These are phyloP conservation scores for Candida tunisiensis DNA, from an alignment of 1,139 yeast species.

Conservation along the genomic window DNA sequence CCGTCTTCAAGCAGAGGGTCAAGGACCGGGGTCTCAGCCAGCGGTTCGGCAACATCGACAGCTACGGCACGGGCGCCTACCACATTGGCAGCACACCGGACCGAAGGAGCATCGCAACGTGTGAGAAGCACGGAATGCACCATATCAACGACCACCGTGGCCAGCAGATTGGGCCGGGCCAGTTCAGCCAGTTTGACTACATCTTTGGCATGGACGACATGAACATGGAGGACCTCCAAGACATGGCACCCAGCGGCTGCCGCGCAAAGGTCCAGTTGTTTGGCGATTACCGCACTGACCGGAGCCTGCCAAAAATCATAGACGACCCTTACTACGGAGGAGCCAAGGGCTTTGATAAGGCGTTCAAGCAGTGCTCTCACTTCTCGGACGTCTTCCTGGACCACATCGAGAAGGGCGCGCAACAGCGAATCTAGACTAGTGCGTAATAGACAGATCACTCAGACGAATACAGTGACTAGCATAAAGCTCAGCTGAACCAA, in stretches of 20 bases:
- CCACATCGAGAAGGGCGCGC: slow-evolving; percentile 3
- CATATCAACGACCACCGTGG: slow-evolving; percentile 61
- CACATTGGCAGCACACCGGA: slow-evolving; percentile 79
- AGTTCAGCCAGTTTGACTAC: slow-evolving; percentile 63
- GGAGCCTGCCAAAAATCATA: slow-evolving; percentile 36
- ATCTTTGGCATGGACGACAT: slow-evolving; percentile 67
- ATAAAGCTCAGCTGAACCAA: no score
- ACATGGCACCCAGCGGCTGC: slow-evolving; percentile 38
- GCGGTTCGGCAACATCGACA: slow-evolving; percentile 43
- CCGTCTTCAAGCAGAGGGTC: slow-evolving; percentile 59
- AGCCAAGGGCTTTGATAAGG: slow-evolving; percentile 59
- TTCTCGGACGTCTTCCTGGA: slow-evolving; percentile 52
- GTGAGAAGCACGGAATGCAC: slow-evolving; percentile 56
- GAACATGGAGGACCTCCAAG: slow-evolving; percentile 42
- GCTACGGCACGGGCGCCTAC: slow-evolving; percentile 80
- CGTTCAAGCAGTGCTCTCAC: slow-evolving; percentile 56
- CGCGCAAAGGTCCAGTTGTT: slow-evolving; percentile 37
- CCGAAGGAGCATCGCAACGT: slow-evolving; percentile 49
- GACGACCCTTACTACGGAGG: slow-evolving; percentile 94
- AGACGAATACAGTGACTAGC: no score
- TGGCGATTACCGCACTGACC: slow-evolving; percentile 57
- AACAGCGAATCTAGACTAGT: no score
- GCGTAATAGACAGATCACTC: no score
- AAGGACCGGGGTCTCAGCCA: slow-evolving; percentile 26
- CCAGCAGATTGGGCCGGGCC: slow-evolving; percentile 43